These are phyloP conservation scores for Hyphopichia homilentoma DNA, from an alignment of 805 yeast genomes.

Conservation along the genomic window DNA sequence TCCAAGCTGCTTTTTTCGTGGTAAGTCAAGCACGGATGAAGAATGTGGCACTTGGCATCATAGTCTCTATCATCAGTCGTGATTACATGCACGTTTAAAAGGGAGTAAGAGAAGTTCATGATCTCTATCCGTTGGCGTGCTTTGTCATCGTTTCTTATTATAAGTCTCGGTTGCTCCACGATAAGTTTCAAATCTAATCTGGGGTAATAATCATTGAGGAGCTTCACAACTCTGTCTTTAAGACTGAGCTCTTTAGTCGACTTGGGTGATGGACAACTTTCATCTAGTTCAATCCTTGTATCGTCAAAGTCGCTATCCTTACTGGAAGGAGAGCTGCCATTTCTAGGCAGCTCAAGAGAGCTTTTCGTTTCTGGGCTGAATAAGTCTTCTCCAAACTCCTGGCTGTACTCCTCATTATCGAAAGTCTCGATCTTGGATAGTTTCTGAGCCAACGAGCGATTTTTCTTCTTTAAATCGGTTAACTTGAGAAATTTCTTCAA, in stretches of 20 bases:
- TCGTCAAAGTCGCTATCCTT: slow-evolving; percentile 9
- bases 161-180: slow-evolving; percentile 31
- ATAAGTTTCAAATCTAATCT: slow-evolving; percentile 23
- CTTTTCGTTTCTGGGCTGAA: no score
- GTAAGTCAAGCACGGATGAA: slow-evolving; percentile 29
- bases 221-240: slow-evolving; percentile 13
- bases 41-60: slow-evolving; percentile 29
- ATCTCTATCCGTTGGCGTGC: slow-evolving; percentile 11
- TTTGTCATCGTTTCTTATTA: slow-evolving; percentile 14
- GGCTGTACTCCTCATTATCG: not conserved
- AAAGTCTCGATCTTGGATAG: slow-evolving; percentile 1
- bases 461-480: slow-evolving; percentile 11
- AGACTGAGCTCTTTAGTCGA: not conserved
- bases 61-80: slow-evolving; percentile 31
- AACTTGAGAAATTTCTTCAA: slow-evolving; percentile 23
- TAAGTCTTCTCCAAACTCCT: not conserved
- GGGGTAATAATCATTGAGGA: slow-evolving; percentile 31
- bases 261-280: not conserved
- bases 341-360: no score
- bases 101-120: slow-evolving; percentile 30
- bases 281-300: slow-evolving; percentile 3
- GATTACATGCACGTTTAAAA: slow-evolving; percentile 28
- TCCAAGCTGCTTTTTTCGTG: slow-evolving; percentile 19
- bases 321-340: not conserved
- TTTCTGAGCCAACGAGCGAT: not conserved